phyloP scores from a whole-genome alignment of 2,329 filamentous ascomycete species.

The Didymella exigua region DNA sequence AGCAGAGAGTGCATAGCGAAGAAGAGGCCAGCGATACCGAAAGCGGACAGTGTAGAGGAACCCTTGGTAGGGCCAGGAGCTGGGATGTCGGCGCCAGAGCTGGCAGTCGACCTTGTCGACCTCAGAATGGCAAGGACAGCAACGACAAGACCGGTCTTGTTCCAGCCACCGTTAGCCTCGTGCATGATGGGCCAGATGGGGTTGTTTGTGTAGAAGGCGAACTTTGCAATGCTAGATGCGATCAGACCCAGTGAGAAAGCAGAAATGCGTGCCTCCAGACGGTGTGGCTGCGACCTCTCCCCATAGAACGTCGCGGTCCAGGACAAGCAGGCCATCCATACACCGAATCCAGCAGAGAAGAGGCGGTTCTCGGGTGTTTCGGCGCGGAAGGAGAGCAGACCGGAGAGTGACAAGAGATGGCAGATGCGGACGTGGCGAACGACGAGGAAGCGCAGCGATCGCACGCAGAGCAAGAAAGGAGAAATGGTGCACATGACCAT shows the following conservation, averaged over 20 bases:
- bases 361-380: constrained; percentile 75
- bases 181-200: constrained; percentile 97
- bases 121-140: constrained; percentile 76
- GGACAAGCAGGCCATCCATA: constrained; percentile 78
- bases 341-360: constrained; percentile 78
- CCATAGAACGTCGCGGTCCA: constrained; percentile 84
- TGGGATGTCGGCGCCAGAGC: constrained; percentile 53
- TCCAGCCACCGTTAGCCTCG: constrained; percentile 87
- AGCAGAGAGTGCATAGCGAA: constrained; percentile 91
- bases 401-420: constrained; percentile 78
- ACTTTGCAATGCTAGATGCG: constrained; percentile 86
- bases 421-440: constrained; percentile 71
- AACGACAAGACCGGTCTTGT: constrained; percentile 78
- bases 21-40: constrained; percentile 81
- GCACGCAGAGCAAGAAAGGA: constrained; percentile 77
- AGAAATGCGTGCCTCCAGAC: constrained; percentile 80
- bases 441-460: constrained; percentile 69
- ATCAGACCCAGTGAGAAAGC: constrained; percentile 83
- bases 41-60: constrained; percentile 71
- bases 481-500: constrained; percentile 84
- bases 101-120: constrained; percentile 70
- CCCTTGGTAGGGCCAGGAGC: constrained; percentile 65
- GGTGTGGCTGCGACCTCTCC: constrained; percentile 73
- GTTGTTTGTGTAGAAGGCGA: constrained; percentile 92
- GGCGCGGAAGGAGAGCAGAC: constrained; percentile 79